A percentile compares a stretch with the other conserved stretches of the same genome.
Conservation (phyloP, 441 rosid species). For the Metrosideros polymorpha region DNA sequence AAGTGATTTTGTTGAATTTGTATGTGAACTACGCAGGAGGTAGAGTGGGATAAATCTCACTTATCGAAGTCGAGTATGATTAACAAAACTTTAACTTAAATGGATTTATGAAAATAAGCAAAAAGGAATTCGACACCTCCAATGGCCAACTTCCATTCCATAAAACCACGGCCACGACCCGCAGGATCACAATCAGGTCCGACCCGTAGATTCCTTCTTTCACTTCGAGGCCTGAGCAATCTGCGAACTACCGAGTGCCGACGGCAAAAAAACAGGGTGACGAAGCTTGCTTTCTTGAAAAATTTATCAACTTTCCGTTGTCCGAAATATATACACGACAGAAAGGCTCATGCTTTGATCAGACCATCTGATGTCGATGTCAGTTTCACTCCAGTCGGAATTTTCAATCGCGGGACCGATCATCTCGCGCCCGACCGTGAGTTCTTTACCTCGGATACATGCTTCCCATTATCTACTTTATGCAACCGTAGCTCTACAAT, state of each 20-base stretch:
- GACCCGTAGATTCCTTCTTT: background rate
- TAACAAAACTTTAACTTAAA: background rate
- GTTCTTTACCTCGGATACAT: background rate
- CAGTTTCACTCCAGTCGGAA: slow-evolving; percentile 14
- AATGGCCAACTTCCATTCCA: background rate
- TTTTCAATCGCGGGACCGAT: slow-evolving; percentile 5
- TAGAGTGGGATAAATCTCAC: background rate
- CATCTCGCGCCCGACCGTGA: slow-evolving; percentile 14
- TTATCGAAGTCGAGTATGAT: background rate
- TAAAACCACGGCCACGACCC: background rate
- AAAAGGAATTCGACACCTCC: background rate
- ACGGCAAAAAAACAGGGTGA: background rate
- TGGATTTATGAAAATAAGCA: background rate
- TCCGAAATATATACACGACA: background rate
- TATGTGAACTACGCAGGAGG: background rate
- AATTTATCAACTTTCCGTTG: background rate
- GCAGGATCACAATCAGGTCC: background rate
- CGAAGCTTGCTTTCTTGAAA: background rate
- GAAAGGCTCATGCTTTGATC: background rate
- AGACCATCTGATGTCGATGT: slow-evolving; percentile 14
- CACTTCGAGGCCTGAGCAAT: background rate
- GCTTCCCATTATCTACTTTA: background rate
- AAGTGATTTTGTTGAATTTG: background rate
- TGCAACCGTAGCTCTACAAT: background rate
- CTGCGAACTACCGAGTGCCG: background rate